These are phyloP conservation scores for Lasiodiplodia theobromae DNA, from an alignment of 2,329 filamentous ascomycete species.

Conservation along the genomic window DNA sequence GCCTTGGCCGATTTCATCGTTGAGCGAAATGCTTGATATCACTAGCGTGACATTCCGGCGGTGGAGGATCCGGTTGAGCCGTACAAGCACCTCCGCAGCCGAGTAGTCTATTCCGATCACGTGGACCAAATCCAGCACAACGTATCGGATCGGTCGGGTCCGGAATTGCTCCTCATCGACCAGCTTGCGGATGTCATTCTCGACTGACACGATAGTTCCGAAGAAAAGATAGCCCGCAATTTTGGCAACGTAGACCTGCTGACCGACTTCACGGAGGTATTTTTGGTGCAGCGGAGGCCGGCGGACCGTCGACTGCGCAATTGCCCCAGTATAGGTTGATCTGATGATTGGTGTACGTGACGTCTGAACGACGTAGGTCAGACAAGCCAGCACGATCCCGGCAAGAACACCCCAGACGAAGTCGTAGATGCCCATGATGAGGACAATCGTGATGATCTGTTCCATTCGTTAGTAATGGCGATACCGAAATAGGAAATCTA, in stretches of 20 bases:
- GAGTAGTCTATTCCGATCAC: slow-evolving; percentile 96
- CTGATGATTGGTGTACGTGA: slow-evolving; percentile 88
- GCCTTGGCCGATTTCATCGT: slow-evolving; percentile 77
- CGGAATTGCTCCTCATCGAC: slow-evolving; percentile 84
- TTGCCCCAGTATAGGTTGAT: slow-evolving; percentile 86
- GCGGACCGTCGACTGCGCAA: slow-evolving; percentile 90
- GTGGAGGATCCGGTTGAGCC: slow-evolving; percentile 83
- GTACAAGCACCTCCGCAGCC: slow-evolving; percentile 91
- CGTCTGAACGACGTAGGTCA: slow-evolving; percentile 89
- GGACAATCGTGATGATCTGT: slow-evolving; percentile 82
- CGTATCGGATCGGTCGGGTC: slow-evolving; percentile 81
- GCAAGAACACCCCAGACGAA: slow-evolving; percentile 94
- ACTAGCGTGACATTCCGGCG: slow-evolving; percentile 81
- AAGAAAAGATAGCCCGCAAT: slow-evolving; percentile 97
- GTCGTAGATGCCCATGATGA: slow-evolving; percentile 96
- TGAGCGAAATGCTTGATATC: slow-evolving; percentile 80
- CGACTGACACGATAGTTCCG: slow-evolving; percentile 94
- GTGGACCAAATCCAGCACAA: slow-evolving; percentile 86
- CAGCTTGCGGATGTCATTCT: slow-evolving; percentile 82
- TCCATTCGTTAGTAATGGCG: slow-evolving; percentile 15
- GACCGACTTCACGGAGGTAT: slow-evolving; percentile 83
- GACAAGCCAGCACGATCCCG: slow-evolving; percentile 88
- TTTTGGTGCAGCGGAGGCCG: slow-evolving; percentile 88
- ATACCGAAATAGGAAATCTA: slow-evolving; percentile 38
- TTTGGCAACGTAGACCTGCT: slow-evolving; percentile 90